phyloP scores from a whole-genome alignment of 352 stramenopile species.

The Phytopythium cucurbitacearum region DNA sequence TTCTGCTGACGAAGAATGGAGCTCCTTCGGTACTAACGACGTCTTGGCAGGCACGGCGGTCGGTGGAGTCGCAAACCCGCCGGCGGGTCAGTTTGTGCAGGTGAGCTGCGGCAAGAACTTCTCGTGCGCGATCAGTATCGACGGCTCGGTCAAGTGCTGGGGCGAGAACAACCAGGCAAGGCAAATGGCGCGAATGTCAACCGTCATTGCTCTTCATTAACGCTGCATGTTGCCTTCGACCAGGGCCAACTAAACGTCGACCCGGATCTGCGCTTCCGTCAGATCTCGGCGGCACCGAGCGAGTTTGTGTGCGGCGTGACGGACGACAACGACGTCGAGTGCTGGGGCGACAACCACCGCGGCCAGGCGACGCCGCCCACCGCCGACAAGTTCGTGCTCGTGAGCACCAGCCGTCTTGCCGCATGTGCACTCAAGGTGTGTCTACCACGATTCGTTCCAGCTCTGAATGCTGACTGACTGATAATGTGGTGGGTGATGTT shows the following conservation, averaged over 20 bases:
- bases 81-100: slow-evolving; percentile 62
- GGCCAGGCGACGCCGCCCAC: slow-evolving; percentile 43
- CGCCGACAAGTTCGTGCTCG: slow-evolving; percentile 49
- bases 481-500: slow-evolving; percentile 6
- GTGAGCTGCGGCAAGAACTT: slow-evolving; percentile 74
- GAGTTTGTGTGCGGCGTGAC: slow-evolving; percentile 70
- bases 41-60: slow-evolving; percentile 22
- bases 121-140: slow-evolving; percentile 45
- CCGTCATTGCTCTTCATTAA: slow-evolving; percentile 13
- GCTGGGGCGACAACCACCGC: slow-evolving; percentile 76
- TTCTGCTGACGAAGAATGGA: neutral
- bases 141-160: slow-evolving; percentile 56
- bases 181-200: neutral
- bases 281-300: slow-evolving; percentile 59
- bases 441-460: neutral
- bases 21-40: neutral
- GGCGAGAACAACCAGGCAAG: slow-evolving; percentile 55
- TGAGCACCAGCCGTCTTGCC: slow-evolving; percentile 60
- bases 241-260: slow-evolving; percentile 53
- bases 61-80: slow-evolving; percentile 28
- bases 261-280: slow-evolving; percentile 31
- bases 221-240: slow-evolving; percentile 7
- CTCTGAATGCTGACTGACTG: slow-evolving; percentile 5
- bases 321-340: slow-evolving; percentile 39
- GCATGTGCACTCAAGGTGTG: slow-evolving; percentile 58